Evolutionary conservation across 2,329 filamentous ascomycete genomes (phyloP).

Genomic region (Peltaster fructicola): DNA sequence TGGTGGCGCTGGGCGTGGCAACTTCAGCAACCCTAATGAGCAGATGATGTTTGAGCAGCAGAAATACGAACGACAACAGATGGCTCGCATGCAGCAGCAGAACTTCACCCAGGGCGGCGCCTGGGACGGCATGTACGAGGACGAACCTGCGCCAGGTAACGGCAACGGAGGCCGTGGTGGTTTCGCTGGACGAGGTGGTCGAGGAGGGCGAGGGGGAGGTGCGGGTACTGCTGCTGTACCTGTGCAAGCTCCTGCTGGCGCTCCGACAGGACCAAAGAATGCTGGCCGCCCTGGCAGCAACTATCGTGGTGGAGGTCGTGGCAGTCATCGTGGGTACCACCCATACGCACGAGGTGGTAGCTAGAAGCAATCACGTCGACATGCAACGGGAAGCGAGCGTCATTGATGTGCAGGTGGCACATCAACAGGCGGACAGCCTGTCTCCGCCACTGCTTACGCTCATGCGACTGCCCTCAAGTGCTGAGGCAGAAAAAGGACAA

Average conservation of each 20-base stretch:
- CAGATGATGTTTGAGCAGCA: constrained; percentile 62
- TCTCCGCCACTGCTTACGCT: too few species aligned
- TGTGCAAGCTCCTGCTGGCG: constrained; percentile 49
- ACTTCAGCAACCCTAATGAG: constrained; percentile 51
- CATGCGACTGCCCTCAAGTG: too few species aligned
- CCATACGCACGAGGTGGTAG: too few species aligned
- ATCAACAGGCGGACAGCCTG: too few species aligned
- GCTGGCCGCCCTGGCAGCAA: constrained; percentile 80
- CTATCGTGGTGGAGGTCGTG: constrained; percentile 76
- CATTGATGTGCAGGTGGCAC: too few species aligned
- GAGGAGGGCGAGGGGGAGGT: constrained; percentile 18
- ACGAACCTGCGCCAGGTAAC: constrained; percentile 68
- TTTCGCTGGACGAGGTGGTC: constrained; percentile 27
- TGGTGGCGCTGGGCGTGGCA: constrained; percentile 23
- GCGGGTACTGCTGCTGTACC: constrained; percentile 15
- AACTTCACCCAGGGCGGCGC: constrained; percentile 34
- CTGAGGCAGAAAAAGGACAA: too few species aligned
- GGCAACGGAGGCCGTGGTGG: constrained; percentile 20
- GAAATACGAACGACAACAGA: constrained; percentile 56
- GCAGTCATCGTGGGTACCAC: constrained; percentile 47
- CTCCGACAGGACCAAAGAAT: constrained; percentile 91
- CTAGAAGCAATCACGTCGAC: too few species aligned
- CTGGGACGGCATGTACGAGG: constrained; percentile 98
- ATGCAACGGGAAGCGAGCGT: too few species aligned
- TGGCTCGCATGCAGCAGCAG: constrained; percentile 32